Percentiles rank a stretch among this genome's conserved stretches.
phyloP scores from a whole-genome alignment of 805 yeast species.

The Sungouiozyma intestinalis region DNA sequence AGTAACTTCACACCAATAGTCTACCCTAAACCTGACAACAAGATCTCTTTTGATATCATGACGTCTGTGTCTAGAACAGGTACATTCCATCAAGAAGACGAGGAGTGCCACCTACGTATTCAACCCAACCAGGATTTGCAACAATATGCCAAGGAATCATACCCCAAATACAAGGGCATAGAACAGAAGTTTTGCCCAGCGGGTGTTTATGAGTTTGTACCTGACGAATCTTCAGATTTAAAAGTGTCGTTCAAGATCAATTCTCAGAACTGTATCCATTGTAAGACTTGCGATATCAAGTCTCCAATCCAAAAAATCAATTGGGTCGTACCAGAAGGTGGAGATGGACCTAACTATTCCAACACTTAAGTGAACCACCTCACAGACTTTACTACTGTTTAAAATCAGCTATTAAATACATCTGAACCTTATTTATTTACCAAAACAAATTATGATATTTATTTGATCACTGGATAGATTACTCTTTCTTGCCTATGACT shows the following conservation, averaged over 20 bases:
- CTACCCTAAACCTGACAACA: slow-evolving; percentile 95
- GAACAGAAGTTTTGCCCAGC: slow-evolving; percentile 96
- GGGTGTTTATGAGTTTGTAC: slow-evolving; percentile 87
- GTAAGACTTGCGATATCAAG: slow-evolving; percentile 97
- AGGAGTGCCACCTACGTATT: slow-evolving; percentile 75
- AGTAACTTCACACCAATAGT: slow-evolving; percentile 55
- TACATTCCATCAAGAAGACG: slow-evolving; percentile 91
- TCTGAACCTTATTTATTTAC: slow-evolving; percentile 6
- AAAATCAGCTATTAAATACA: too few species aligned
- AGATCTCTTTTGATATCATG: slow-evolving; percentile 77
- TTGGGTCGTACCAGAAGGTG: slow-evolving; percentile 99
- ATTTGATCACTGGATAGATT: slow-evolving; percentile 1
- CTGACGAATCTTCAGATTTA: slow-evolving; percentile 42
- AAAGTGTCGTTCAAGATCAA: slow-evolving; percentile 88
- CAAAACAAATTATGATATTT: not conserved
- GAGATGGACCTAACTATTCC: slow-evolving; percentile 94
- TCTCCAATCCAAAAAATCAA: slow-evolving; percentile 88
- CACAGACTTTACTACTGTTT: not conserved
- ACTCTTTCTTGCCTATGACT: slow-evolving; percentile 3
- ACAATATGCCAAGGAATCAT: slow-evolving; percentile 58
- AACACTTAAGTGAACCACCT: too few species aligned
- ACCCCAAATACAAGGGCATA: slow-evolving; percentile 72
- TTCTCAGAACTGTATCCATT: slow-evolving; percentile 95
- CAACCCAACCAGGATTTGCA: slow-evolving; percentile 46
- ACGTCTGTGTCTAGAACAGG: slow-evolving; percentile 97